Base-by-base conservation (phyloP, 768 basidiomycete species). In the Leccinum boreale region DNA sequence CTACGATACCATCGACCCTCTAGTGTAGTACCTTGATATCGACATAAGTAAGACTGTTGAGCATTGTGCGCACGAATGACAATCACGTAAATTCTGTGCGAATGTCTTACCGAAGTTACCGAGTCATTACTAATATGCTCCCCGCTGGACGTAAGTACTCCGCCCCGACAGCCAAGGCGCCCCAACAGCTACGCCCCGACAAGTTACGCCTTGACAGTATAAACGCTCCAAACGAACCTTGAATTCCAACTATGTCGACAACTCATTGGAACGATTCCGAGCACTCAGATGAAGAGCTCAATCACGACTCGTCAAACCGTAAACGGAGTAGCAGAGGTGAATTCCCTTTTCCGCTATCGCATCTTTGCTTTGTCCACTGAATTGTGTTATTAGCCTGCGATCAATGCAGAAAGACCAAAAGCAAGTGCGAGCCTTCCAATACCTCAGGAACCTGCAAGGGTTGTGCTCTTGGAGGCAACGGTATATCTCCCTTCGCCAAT, bases 371-470 rank as follows among this genome's bases (percentile, higher is more conserved):
- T 53, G 15, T 23, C 42, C 53, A 53, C 60, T 69, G 23, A 71
- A 52, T 53, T 46, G 11, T 54, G 35, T 47, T 42, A 28, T 62
- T 64, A 91, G 91, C 91, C 31, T 94, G 91, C 65, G 91, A 93
- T 75, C 87, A 92, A 63, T 94, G 91, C 65, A 80, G 90, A 50
- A 93, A 91, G 76, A 88, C 88, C 7, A 94, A 92, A 74, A 89
- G 87, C 76, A 92, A 92, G 70, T 93, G 92, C 67, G 90, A 92
- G 67, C 81, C 84, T 49, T 75, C 73, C 33, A 62, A 52, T 4
- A 77, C 77, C 5, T 79, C 81, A 19, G 75, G 75, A 17, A 73
- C 76, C 21, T 90, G 84, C 73, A 89, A 82, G 71, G 89, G 81
- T 65, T 89, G 85, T 73, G 75, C 78, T 51, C 70, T 81, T 61